Evolutionary conservation across 257 asterid genomes (phyloP), one percentile per base, ranked within the genome.

Genomic region (Penstemon newberryi): DNA sequence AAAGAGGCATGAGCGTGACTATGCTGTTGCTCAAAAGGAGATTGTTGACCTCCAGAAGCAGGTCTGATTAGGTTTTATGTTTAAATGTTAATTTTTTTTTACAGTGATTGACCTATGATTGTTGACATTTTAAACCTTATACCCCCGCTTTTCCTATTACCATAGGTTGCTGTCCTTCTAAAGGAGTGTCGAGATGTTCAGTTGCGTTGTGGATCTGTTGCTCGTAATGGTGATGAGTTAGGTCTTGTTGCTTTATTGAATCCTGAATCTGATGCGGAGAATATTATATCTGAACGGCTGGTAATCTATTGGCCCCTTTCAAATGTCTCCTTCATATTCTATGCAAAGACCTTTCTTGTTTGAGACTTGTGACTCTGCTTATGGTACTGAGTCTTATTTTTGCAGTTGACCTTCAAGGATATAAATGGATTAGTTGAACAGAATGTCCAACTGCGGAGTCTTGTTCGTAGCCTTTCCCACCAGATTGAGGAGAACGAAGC

Each of bases 121-220:
- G 62, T 6, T 46, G 56, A 13, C 57, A 40, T 37, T 11, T 2
- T 43, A 11, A 33, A 51, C 63, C 18, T 61, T 51, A 43, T 15
- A 4, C 7, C 38, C 66, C 15, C 41, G 50, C 45, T 7, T 49
- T 69, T 38, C 53, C 58, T 71, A 8, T 54, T 71, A 8, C 52
- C 79, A 61, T 75, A 91, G 97, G 95, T 93, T 75, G 77, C 99
- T 68, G 73, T 85, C 47, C 96, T 93, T 58, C 61, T 90, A 60
- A 93, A 90, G 87, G 97, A 93, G 70, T 90, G 99, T 60, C 90
- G 92, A 67, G 96, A 90, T 79, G 80, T 93, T 72, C 99, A 93
- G 79, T 61, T 93, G 74, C 99, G 97, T 18, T 81, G 91, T 83
- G 99, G 99, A 77, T 85, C 86, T 11, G 71, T 64, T 71, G 66